A percentile compares a stretch with the other conserved stretches of the same genome.
Evolutionary conservation across 2,329 filamentous ascomycete genomes (phyloP).

Genomic region (Tricladium varicosporioides): DNA sequence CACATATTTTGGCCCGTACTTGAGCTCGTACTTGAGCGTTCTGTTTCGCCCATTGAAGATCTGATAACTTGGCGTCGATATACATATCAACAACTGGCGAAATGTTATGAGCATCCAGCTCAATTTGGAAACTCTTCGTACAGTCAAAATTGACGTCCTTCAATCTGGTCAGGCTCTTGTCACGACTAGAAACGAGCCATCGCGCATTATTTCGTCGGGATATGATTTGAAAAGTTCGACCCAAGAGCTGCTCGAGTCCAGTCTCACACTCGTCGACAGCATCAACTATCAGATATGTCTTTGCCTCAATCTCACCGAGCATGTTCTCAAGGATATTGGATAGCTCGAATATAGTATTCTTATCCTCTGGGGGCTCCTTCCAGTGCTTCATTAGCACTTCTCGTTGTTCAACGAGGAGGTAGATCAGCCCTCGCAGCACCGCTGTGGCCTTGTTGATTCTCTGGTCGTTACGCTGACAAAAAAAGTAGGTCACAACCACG

Average conservation of each 20-base stretch:
- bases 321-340: not conserved
- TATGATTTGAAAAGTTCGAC: not conserved
- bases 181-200: conserved; percentile 15
- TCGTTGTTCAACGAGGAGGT: conserved; percentile 37
- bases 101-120: conserved; percentile 23
- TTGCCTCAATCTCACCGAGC: not conserved
- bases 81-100: conserved; percentile 2
- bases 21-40: not conserved
- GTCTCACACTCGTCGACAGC: conserved; percentile 19
- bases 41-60: not conserved
- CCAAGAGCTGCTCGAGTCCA: not conserved
- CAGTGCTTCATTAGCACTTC: conserved; percentile 34
- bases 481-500: conserved; percentile 34
- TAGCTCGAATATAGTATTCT: not conserved
- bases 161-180: not conserved
- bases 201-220: conserved; percentile 2
- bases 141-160: not conserved
- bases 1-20: not conserved
- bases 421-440: conserved; percentile 44
- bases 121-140: conserved; percentile 4
- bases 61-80: not conserved
- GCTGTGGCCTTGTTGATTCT: conserved; percentile 38
- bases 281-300: conserved; percentile 16
- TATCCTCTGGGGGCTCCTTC: not conserved
- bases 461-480: conserved; percentile 41